Evolutionary conservation across 345 rosid species (phyloP).

Genomic region (Populus deltoides): DNA sequence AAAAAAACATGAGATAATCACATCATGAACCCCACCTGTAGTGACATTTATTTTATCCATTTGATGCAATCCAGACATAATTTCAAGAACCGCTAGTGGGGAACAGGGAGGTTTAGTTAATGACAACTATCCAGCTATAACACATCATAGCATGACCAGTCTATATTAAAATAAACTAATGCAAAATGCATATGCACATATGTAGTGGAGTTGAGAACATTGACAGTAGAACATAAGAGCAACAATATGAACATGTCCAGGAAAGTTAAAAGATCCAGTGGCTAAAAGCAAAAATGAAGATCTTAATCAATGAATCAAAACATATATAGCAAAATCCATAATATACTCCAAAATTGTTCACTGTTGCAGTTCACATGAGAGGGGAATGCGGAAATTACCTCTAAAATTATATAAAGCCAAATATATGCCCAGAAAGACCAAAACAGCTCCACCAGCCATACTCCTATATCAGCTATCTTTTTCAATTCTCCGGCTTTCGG

Average conservation of each 20-base stretch:
- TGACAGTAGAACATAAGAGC: not conserved
- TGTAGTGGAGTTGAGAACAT: not conserved
- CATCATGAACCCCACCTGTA: not conserved
- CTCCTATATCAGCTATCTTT: conserved; percentile 91
- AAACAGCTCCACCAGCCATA: conserved; percentile 90
- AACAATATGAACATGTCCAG: conserved; percentile 4
- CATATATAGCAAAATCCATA: not conserved
- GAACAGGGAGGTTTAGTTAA: not conserved
- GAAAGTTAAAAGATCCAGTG: not conserved
- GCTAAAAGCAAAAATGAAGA: not conserved
- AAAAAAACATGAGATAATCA: too few relatives aligned
- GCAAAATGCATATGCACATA: not conserved
- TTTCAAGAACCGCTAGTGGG: not conserved
- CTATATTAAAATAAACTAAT: not conserved
- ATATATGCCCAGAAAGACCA: conserved; percentile 99
- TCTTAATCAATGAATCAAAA: not conserved
- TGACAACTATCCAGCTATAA: not conserved
- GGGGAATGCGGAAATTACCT: conserved; percentile 41
- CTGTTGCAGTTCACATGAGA: not conserved
- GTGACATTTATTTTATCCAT: not conserved
- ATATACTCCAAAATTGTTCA: conserved; percentile 3
- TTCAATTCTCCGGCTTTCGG: conserved; percentile 95
- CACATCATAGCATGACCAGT: not conserved
- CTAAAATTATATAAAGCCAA: conserved; percentile 89
- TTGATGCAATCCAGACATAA: not conserved